A percentile compares a stretch with the other conserved stretches of the same genome.
These are phyloP conservation scores for Paecilomyces niveus DNA, from an alignment of 2,329 filamentous ascomycete species.

Conservation along the genomic window DNA sequence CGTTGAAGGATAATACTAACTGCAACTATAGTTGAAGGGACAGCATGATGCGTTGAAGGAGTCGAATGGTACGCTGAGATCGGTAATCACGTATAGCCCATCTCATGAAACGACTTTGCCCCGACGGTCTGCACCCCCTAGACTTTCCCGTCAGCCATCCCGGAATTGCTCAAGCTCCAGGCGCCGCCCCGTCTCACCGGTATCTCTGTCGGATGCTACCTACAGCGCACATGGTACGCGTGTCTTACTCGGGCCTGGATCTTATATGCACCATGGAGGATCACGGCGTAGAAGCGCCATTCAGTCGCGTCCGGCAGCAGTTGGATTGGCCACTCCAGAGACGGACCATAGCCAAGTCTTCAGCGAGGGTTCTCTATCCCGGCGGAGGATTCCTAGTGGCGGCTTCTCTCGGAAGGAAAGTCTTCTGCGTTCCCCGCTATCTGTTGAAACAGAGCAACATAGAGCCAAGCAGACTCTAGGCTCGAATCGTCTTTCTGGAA, in stretches of 20 bases:
- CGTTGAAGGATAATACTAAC: neutral
- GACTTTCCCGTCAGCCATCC: conserved; percentile 17
- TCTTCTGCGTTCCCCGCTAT: conserved; percentile 22
- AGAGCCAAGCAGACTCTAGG: conserved; percentile 8
- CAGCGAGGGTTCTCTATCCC: conserved; percentile 18
- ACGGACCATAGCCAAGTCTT: conserved; percentile 25
- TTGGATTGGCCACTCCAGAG: conserved; percentile 35
- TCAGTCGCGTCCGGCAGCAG: conserved; percentile 19
- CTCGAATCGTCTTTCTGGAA: conserved; percentile 9
- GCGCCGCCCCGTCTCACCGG: conserved; percentile 46
- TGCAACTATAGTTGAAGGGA: neutral
- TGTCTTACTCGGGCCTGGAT: conserved; percentile 34
- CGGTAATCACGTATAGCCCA: conserved; percentile 36
- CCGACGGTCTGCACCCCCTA: conserved; percentile 17
- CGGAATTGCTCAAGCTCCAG: conserved; percentile 21
- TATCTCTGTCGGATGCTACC: conserved; percentile 48
- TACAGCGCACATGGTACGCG: conserved; percentile 34
- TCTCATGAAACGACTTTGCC: conserved; percentile 27
- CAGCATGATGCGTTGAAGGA: conserved; percentile 27
- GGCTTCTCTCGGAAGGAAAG: conserved; percentile 25
- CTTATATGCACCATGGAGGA: conserved; percentile 37
- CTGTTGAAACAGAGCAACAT: conserved; percentile 21
- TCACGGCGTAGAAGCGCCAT: conserved; percentile 16
- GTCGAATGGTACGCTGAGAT: conserved; percentile 43
- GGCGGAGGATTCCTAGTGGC: conserved; percentile 25